These are phyloP conservation scores for Xanthoconium separans DNA, from an alignment of 1,284 basidiomycete species.

Conservation along the genomic window DNA sequence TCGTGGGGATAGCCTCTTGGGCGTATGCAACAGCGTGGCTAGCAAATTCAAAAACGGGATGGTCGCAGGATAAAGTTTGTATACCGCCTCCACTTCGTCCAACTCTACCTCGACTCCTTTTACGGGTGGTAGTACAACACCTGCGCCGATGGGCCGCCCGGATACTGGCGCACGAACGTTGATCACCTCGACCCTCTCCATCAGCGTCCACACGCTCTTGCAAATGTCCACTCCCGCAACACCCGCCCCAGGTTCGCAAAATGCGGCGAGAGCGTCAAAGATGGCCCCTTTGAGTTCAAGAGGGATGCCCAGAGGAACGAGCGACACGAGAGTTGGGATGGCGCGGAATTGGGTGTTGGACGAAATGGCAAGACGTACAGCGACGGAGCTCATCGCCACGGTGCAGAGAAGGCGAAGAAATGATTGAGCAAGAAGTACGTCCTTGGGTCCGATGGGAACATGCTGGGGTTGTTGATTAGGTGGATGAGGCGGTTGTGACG, in stretches of 20 bases:
- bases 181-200: constrained; percentile 85
- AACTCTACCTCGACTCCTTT: constrained; percentile 80
- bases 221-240: constrained; percentile 76
- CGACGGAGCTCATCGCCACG: constrained; percentile 76
- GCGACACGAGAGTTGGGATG: constrained; percentile 74
- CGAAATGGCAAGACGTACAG: constrained; percentile 78
- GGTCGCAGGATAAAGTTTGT: constrained; percentile 82
- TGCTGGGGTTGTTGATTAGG: constrained; percentile 38
- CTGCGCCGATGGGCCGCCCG: constrained; percentile 32
- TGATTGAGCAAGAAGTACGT: constrained; percentile 76
- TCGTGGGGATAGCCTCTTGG: constrained; percentile 62
- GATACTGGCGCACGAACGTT: constrained; percentile 54
- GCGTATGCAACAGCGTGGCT: constrained; percentile 75
- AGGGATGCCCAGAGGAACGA: constrained; percentile 79
- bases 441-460: constrained; percentile 65
- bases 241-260: constrained; percentile 78
- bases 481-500: constrained; percentile 15
- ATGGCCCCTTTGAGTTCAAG: constrained; percentile 91
- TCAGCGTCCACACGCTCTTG: constrained; percentile 76
- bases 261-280: constrained; percentile 82
- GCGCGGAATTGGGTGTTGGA: constrained; percentile 79
- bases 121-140: constrained; percentile 45
- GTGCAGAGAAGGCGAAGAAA: constrained; percentile 82
- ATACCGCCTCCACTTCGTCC: constrained; percentile 81
- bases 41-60: constrained; percentile 87